These are phyloP conservation scores for Incumbomyces lentus DNA, from an alignment of 2,329 filamentous ascomycete species.

Conservation along the genomic window DNA sequence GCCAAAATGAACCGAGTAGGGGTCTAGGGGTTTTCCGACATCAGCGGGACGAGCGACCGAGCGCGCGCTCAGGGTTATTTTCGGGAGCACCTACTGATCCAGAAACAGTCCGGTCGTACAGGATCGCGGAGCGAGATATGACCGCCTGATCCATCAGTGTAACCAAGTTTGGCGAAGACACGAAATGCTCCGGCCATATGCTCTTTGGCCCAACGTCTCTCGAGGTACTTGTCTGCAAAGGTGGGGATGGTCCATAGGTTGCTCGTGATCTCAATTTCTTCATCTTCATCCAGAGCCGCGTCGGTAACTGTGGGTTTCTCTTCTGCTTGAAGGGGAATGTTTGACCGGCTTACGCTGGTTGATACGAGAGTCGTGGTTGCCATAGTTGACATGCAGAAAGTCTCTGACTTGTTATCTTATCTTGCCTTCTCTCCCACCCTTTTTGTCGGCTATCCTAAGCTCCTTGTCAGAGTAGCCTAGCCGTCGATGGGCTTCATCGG, in stretches of 20 bases:
- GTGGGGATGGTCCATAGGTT: constrained; percentile 19
- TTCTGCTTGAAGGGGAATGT: constrained; percentile 8
- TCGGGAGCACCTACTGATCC: constrained; percentile 38
- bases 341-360: too few species aligned
- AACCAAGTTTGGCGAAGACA: constrained; percentile 47
- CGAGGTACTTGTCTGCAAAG: constrained; percentile 33
- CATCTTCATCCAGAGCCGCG: constrained; percentile 14
- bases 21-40: constrained; percentile 28
- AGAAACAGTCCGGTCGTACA: constrained; percentile 49
- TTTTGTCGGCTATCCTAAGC: too few species aligned
- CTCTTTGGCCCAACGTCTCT: constrained; percentile 44
- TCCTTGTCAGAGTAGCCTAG: too few species aligned
- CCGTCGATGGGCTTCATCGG: too few species aligned
- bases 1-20: constrained; percentile 52
- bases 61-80: too few species aligned
- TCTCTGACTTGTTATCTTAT: too few species aligned
- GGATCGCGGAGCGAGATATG: constrained; percentile 55
- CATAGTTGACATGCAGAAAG: too few species aligned
- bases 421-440: too few species aligned
- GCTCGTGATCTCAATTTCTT: too few species aligned
- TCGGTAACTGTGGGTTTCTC: constrained; percentile 14
- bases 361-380: too few species aligned
- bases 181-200: constrained; percentile 46
- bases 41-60: too few species aligned
- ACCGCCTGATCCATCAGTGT: constrained; percentile 51